phyloP scores from a whole-genome alignment of 768 basidiomycete genomes.

The Sarcodon aspratus region DNA sequence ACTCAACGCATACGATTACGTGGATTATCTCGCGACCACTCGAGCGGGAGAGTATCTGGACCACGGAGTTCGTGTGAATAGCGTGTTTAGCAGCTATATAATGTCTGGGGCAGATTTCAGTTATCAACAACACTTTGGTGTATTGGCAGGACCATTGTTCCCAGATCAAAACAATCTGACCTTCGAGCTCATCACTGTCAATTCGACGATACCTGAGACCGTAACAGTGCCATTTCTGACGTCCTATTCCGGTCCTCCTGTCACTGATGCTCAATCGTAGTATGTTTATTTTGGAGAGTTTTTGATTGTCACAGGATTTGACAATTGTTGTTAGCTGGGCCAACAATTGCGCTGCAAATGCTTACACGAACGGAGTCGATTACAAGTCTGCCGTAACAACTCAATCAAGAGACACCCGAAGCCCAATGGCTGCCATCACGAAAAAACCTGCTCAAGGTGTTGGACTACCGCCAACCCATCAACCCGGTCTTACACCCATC shows the following conservation, averaged over 20 bases:
- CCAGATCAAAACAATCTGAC: conserved; percentile 35
- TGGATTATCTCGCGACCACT: conserved; percentile 42
- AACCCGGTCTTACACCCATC: conserved; percentile 33
- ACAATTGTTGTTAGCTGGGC: conserved; percentile 31
- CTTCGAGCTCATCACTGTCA: conserved; percentile 33
- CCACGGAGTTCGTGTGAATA: conserved; percentile 52
- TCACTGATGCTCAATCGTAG: conserved; percentile 43
- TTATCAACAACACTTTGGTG: conserved; percentile 39
- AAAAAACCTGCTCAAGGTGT: conserved; percentile 29
- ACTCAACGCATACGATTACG: conserved; percentile 38
- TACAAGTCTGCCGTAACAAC: conserved; percentile 17
- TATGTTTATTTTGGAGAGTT: conserved; percentile 17
- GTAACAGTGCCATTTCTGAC: conserved; percentile 44
- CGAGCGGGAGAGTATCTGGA: conserved; percentile 57
- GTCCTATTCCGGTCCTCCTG: conserved; percentile 30
- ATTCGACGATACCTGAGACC: conserved; percentile 34
- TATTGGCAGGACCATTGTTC: conserved; percentile 41
- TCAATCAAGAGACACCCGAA: not conserved
- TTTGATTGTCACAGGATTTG: not conserved
- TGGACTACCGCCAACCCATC: conserved; percentile 26
- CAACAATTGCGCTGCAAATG: conserved; percentile 43
- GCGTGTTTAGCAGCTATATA: conserved; percentile 48
- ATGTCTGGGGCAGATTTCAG: conserved; percentile 26
- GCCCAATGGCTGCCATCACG: conserved; percentile 21
- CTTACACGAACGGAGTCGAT: conserved; percentile 40